These are phyloP conservation scores for Pichia heedii DNA, from an alignment of 805 yeast genomes.

Conservation along the genomic window DNA sequence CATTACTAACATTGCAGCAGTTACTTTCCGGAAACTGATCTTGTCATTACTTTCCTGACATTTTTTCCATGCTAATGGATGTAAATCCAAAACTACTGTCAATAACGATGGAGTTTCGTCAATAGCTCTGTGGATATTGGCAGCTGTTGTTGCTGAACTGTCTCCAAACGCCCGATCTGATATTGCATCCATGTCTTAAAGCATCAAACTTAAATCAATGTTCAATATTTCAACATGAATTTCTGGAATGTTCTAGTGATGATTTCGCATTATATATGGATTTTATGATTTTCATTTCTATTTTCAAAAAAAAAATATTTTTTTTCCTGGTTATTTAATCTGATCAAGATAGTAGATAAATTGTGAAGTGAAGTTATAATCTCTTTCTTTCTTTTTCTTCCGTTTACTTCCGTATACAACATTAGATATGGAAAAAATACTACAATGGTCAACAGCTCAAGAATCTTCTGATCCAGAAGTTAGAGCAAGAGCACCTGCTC, in stretches of 20 bases:
- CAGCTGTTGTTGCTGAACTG: slow-evolving; percentile 10
- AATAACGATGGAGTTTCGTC: slow-evolving; percentile 75
- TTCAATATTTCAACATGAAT: too few relatives aligned
- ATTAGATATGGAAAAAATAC: slow-evolving; percentile 67
- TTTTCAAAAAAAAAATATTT: too few relatives aligned
- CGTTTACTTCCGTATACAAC: too few relatives aligned
- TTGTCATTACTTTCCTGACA: slow-evolving; percentile 27
- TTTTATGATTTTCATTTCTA: too few relatives aligned
- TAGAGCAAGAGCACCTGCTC: slow-evolving; percentile 49
- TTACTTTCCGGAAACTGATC: slow-evolving; percentile 47
- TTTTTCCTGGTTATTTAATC: too few relatives aligned
- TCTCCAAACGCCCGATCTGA: slow-evolving; percentile 46
- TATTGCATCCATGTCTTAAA: slow-evolving; percentile 50
- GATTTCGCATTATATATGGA: neutral
- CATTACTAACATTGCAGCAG: slow-evolving; percentile 62
- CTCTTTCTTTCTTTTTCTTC: too few relatives aligned
- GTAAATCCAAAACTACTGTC: slow-evolving; percentile 68
- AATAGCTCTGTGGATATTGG: slow-evolving; percentile 17
- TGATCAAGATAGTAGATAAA: too few relatives aligned
- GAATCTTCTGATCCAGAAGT: slow-evolving; percentile 67
- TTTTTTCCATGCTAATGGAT: slow-evolving; percentile 59
- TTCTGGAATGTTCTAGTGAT: neutral
- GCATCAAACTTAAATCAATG: neutral
- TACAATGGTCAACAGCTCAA: slow-evolving; percentile 87
- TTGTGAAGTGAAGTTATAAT: too few relatives aligned